phyloP scores from a whole-genome alignment of 768 basidiomycete genomes.

The Ramaria sp. region DNA sequence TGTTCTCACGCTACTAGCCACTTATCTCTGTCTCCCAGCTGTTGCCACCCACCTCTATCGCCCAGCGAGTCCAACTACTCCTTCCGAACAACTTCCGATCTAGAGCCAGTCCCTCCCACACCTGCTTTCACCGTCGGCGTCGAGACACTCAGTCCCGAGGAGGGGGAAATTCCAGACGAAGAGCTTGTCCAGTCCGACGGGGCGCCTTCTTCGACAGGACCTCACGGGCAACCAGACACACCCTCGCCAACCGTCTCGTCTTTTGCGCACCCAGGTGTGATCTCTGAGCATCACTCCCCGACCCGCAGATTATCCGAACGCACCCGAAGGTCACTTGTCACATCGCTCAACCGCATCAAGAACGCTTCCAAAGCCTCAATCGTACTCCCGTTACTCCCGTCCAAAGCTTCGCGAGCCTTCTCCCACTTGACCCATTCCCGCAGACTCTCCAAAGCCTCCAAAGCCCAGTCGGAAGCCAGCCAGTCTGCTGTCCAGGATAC shows the following conservation, averaged over 20 bases:
- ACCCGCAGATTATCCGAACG: neutral
- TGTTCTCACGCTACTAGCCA: neutral
- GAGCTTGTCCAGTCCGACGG: neutral
- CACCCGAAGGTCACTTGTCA: neutral
- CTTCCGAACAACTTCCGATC: neutral
- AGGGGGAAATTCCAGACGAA: neutral
- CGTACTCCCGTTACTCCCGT: neutral
- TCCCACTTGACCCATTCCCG: neutral
- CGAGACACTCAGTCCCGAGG: slow-evolving; percentile 5
- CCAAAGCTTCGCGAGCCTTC: neutral
- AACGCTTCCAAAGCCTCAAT: slow-evolving; percentile 3
- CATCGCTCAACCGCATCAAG: neutral
- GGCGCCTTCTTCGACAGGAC: neutral
- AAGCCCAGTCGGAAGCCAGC: neutral
- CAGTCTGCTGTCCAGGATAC: neutral
- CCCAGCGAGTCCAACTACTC: neutral
- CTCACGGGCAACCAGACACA: neutral
- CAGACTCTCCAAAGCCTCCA: neutral
- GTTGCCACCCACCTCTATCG: neutral
- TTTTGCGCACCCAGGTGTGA: slow-evolving; percentile 1
- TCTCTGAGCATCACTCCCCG: neutral
- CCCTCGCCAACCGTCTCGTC: slow-evolving; percentile 8
- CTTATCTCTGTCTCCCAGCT: neutral
- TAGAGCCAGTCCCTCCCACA: neutral
- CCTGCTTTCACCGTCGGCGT: slow-evolving; percentile 6